Evolutionary conservation across 768 basidiomycete species (phyloP), one percentile per base, ranked within the genome.

Genomic region (Lactarius deliciosus): DNA sequence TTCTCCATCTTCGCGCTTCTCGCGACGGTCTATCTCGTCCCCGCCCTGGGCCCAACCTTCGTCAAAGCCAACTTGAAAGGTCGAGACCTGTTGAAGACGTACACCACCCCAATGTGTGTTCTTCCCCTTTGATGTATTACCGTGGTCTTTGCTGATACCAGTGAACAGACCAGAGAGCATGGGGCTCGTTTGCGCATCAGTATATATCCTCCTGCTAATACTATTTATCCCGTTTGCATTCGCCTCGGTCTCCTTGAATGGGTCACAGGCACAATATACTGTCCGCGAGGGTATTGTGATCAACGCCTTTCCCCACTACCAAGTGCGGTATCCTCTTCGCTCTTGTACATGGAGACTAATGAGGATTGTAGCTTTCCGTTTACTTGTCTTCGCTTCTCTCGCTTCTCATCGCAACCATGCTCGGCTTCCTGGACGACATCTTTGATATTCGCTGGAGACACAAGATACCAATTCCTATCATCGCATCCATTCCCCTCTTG

Each of bases 381-480:
- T 99, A 97, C 77, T 82, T 99, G 55, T 96, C 97, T 0, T 93
- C 94, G 10, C 74, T 99, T 8, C 83, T 99, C n/a, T 95, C 92
- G 0, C 81, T 99, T 43, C 79, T 98, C 40, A 92, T 93, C 53
- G 96, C 97, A 0, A 96, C 95, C 0, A 82, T 98, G 67, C 86
- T 99, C 9, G 97, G 97, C 38, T 96, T 99, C 75, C 81, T 98
- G 55, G 97, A 99, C 73, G 97, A 99, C 76, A 85, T 98, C 5
- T 99, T 98, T 71, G 97, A 99, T 75, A 98, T 99, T 70, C 88
- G 97, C 20, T 99, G 97, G 97, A 80, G 97, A 64, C 94, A 98
- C 78, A 99, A 99, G 76, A 79, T 99, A 15, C 97, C 97, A 0
- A 96, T 99, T 62, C 97, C 97, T 0, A 85, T 99, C 74, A 91